A percentile compares a stretch with the other conserved stretches of the same genome.
phyloP scores from a whole-genome alignment of 306 rosid genomes.

The Mimosa bimucronata region DNA sequence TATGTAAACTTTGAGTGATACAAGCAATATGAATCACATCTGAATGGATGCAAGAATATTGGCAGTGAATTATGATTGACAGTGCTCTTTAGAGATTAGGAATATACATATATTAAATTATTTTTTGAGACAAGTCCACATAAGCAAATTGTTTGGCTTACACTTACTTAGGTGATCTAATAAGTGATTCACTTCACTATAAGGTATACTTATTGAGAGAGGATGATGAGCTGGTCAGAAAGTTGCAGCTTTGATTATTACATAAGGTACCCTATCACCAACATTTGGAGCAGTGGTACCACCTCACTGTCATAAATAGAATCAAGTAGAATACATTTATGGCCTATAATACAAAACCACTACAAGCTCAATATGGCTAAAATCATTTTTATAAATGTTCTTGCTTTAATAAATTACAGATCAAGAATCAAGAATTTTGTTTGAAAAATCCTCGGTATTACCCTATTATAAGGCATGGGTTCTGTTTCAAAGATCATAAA shows the following conservation, averaged over 20 bases:
- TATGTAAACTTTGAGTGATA: no score
- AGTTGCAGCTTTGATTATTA: conserved; percentile 82
- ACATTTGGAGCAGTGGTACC: conserved; percentile 98
- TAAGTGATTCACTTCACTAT: conserved; percentile 49
- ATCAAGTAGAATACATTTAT: conserved; percentile 27
- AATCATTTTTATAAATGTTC: conserved; percentile 10
- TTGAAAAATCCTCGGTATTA: no score
- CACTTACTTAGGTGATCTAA: conserved; percentile 75
- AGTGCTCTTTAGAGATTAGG: no score
- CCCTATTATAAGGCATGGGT: no score
- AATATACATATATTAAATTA: no score
- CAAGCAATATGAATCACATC: no score
- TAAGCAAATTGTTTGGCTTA: conserved; percentile 67
- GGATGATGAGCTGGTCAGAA: conserved; percentile 51
- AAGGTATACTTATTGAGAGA: conserved; percentile 61
- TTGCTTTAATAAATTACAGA: no score
- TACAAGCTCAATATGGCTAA: conserved; percentile 28
- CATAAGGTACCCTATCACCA: conserved; percentile 97
- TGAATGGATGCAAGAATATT: no score
- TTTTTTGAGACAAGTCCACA: no score
- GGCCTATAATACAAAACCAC: conserved; percentile 20
- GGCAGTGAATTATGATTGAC: no score
- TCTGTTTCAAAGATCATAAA: no score
- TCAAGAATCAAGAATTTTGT: no score
- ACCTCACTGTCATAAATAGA: conserved; percentile 67